Base-by-base conservation (phyloP, 345 rosid genomes). In the Hibiscus syriacus region DNA sequence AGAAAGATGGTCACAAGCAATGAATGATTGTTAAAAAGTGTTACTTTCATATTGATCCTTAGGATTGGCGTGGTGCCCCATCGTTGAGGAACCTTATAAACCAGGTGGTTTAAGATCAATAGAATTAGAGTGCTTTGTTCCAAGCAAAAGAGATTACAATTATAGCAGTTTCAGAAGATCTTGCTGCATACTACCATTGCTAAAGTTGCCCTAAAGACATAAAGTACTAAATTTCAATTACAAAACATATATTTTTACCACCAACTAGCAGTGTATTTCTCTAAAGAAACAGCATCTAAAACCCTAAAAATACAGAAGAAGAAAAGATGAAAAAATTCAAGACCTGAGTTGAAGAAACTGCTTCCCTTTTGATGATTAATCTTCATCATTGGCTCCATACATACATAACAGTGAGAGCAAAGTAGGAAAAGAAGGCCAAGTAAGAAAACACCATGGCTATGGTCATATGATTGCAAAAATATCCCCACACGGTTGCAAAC, bases 381-480 rank as follows among this genome's bases (percentile, higher is more conserved):
- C 12, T 22, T 58, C 70, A 64, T 41, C 49, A 8, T 29, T 26
- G 19, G 65, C 32, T 46, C n/a, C 68, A 71, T 70, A 60, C 66
- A 71, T 58, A n/a, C 46, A 79, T 3, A 43, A 72, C 16, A 29
- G 79, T 52, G 14, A 88, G 83, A 17, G 72, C 75, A 17, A 86
- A 6, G 73, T 75, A 84, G 67, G 73, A 77, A 61, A 84, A 71
- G 79, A 84, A 80, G 65, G 83, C 74, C 54, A 80, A 39, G 70
- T 79, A 86, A 3, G 94, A 80, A 0, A 88, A 32, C 54, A 72
- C 79, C 19, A 80, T 1, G 12, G 86, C 55, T n/a, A 77, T 68
- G 41, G 17, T 5, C 20, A 69, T 29, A 49, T 64, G 67, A 72
- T 67, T 68, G 74, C 90, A 86, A 71, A 88, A 86, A 23, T n/a